Evolutionary conservation across 1,284 basidiomycete genomes (phyloP), one percentile per base, ranked within the genome.

Genomic region (Malassezia psittaci): DNA sequence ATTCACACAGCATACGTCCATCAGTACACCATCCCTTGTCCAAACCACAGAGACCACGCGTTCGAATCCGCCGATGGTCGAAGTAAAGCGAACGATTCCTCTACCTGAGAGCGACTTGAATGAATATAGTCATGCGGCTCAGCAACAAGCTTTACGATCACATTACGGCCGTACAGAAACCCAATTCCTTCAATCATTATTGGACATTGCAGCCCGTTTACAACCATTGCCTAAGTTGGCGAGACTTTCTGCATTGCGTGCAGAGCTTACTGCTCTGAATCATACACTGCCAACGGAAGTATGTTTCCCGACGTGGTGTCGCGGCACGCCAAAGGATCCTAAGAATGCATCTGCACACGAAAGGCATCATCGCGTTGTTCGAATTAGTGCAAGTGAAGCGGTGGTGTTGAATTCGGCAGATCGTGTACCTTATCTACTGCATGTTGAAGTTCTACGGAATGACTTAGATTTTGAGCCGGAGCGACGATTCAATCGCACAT

Each of bases 321-420:
- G 51, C 15, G 63, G 64, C 13, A 65, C 47, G 51, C 54, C 39
- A 61, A 63, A 13, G 68, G 72, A 13, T 29, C 24, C 24, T 29
- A 29, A 29, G 7, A 44, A 34, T 46, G 35, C 39, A 38, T 37
- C 24, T 6, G 41, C 18, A 33, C 8, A 24, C 24, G 44, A 57
- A 41, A 67, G 65, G 66, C 93, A 99, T 74, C 91, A 96, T 72
- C 84, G 90, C 37, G 90, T 99, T 51, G 89, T 98, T 40, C 85
- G 94, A 64, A 94, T 99, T 75, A 91, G 91, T 15, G 93, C 94
- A 2, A 89, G 90, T 19, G 94, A 99, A 78, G 88, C 89, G 41
- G 94, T 98, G 35, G 94, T 98, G 5, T 82, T 99, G 44, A 99
- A 99, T 74, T 98, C 93, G 36, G 94, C 94, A 2, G 91, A 98